These are phyloP conservation scores for Xerocomellus chrysenteron DNA, from an alignment of 768 basidiomycete genomes.

Conservation along the genomic window DNA sequence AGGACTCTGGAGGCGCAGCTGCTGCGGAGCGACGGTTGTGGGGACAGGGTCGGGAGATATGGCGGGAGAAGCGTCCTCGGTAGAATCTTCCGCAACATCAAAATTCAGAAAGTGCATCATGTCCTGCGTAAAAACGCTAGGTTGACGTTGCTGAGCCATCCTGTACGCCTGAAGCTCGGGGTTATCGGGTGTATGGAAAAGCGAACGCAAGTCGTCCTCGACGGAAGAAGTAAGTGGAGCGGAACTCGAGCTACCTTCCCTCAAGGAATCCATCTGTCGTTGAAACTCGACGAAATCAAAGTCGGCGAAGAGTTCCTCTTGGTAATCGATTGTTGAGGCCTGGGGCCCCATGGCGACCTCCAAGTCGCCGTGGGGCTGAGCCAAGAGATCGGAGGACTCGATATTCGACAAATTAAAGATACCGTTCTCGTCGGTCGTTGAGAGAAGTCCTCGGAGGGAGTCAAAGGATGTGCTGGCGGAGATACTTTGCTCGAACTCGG, in stretches of 20 bases:
- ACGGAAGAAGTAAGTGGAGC: conserved; percentile 1
- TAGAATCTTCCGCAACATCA: conserved; percentile 19
- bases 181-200: conserved; percentile 21
- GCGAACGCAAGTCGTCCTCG: conserved; percentile 18
- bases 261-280: conserved; percentile 3
- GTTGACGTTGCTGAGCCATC: conserved; percentile 15
- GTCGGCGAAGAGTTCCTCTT: conserved; percentile 20
- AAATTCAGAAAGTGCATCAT: conserved; percentile 42
- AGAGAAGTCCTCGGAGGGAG: conserved; percentile 31
- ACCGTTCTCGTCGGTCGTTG: conserved; percentile 32
- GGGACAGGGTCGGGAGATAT: neutral
- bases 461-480: conserved; percentile 13
- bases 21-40: conserved; percentile 22
- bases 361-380: conserved; percentile 38
- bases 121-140: conserved; percentile 28
- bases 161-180: conserved; percentile 14
- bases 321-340: conserved; percentile 4
- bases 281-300: conserved; percentile 20
- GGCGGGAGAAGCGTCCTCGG: conserved; percentile 3
- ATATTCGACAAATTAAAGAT: conserved; percentile 38
- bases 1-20: conserved; percentile 19
- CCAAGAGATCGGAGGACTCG: conserved; percentile 29
- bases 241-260: conserved; percentile 4
- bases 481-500: conserved; percentile 1
- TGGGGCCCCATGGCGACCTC: conserved; percentile 31